Evolutionary conservation across 2,329 filamentous ascomycete species (phyloP).

Genomic region (Trichoderma lentiforme): DNA sequence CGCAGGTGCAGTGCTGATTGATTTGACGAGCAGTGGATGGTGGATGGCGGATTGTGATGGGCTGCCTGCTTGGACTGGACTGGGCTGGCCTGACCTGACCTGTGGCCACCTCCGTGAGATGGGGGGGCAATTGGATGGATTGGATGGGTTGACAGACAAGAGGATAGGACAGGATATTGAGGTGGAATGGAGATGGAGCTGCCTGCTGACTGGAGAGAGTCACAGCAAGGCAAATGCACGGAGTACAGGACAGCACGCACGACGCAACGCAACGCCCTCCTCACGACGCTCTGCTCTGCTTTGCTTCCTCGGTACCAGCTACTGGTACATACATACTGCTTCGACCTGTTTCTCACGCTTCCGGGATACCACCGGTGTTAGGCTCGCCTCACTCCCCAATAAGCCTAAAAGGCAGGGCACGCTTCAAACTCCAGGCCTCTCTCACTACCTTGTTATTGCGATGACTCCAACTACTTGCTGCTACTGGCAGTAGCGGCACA

Average conservation of each 20-base stretch:
- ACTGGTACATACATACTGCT: neutral
- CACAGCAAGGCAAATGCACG: neutral
- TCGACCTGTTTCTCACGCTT: neutral
- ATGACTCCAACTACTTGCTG: neutral
- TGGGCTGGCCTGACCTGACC: neutral
- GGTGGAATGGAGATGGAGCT: constrained; percentile 13
- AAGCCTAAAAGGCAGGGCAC: neutral
- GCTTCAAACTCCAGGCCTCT: neutral
- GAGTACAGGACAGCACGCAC: neutral
- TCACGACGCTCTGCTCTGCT: neutral
- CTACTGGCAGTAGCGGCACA: neutral
- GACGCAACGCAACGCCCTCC: neutral
- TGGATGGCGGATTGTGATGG: constrained; percentile 4
- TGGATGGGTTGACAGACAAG: neutral
- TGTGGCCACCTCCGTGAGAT: constrained; percentile 5
- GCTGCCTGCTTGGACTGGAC: constrained; percentile 1
- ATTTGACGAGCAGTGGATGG: neutral
- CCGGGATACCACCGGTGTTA: neutral
- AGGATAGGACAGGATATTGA: neutral
- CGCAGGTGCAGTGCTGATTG: constrained; percentile 13
- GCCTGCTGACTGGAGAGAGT: constrained; percentile 8
- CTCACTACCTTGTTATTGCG: neutral
- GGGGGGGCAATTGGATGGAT: neutral
- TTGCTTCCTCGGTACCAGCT: neutral
- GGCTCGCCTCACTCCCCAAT: neutral